Conservation (phyloP, 768 basidiomycete genomes). For the Suillus tomentosus region DNA sequence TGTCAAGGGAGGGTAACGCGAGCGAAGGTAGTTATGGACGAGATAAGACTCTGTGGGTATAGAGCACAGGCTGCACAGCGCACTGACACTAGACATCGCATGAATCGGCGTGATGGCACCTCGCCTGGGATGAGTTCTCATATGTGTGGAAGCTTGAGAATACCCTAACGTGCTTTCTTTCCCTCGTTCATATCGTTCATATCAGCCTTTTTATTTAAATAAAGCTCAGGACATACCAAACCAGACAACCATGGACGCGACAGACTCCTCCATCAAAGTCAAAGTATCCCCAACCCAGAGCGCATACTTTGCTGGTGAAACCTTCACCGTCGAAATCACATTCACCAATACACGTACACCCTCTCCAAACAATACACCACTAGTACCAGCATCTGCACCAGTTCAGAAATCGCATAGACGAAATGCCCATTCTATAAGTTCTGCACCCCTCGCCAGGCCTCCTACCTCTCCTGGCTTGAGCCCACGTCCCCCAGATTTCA, state of each 20-base stretch:
- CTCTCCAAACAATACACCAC: conserved; percentile 31
- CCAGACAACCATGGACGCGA: conserved; percentile 3
- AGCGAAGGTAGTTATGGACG: no score
- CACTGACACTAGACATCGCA: not conserved
- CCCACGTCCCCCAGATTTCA: conserved; percentile 29
- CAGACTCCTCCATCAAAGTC: conserved; percentile 61
- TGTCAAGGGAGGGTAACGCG: no score
- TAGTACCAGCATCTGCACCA: conserved; percentile 19
- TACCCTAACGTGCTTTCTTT: not conserved
- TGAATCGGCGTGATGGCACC: not conserved
- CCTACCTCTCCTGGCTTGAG: conserved; percentile 79
- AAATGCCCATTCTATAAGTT: conserved; percentile 79
- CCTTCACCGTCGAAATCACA: conserved; percentile 80
- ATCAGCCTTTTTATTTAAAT: not conserved
- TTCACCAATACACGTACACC: conserved; percentile 81
- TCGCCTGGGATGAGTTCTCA: not conserved
- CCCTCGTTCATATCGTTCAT: not conserved
- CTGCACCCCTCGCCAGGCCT: conserved; percentile 77
- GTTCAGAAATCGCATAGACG: conserved; percentile 55
- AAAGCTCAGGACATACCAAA: not conserved
- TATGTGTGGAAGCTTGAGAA: not conserved
- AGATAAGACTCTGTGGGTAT: no score
- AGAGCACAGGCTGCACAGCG: no score
- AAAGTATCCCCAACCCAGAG: conserved; percentile 79
- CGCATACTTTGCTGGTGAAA: conserved; percentile 92